Evolutionary conservation across 805 yeast genomes (phyloP).

Genomic region (Ogataea methylovora): DNA sequence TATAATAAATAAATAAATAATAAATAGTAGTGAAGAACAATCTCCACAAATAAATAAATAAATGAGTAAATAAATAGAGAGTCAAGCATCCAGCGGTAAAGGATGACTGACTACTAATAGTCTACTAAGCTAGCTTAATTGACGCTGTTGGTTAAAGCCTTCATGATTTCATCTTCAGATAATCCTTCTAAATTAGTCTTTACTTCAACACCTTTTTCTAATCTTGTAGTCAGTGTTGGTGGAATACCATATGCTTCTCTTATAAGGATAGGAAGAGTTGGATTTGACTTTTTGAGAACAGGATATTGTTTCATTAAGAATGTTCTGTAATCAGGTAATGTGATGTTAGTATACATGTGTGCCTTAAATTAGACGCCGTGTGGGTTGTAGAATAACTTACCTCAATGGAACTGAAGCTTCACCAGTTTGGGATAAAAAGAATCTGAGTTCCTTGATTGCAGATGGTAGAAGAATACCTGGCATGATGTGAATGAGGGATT

Average conservation of each 20-base stretch:
- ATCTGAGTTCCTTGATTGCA: slow-evolving; percentile 70
- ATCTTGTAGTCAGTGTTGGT: slow-evolving; percentile 71
- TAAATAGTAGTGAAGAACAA: no score
- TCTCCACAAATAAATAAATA: no score
- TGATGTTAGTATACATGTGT: no score
- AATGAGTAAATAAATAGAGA: not conserved
- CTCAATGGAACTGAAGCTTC: slow-evolving; percentile 58
- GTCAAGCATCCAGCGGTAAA: not conserved
- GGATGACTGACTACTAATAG: no score
- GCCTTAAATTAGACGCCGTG: no score
- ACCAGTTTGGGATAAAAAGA: slow-evolving; percentile 77
- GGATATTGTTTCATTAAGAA: slow-evolving; percentile 61
- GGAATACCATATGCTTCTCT: slow-evolving; percentile 71
- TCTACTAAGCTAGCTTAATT: no score
- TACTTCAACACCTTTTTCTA: slow-evolving; percentile 47
- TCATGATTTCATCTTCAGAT: slow-evolving; percentile 36
- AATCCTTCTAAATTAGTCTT: slow-evolving; percentile 42
- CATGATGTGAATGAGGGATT: no score
- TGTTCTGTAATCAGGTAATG: slow-evolving; percentile 26
- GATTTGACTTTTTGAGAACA: slow-evolving; percentile 53
- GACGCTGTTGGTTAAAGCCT: slow-evolving; percentile 20
- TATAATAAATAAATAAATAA: no score
- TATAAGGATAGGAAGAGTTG: slow-evolving; percentile 64
- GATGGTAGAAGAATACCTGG: slow-evolving; percentile 28
- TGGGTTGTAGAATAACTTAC: slow-evolving; percentile 18